Evolutionary conservation across 2,329 filamentous ascomycete genomes (phyloP).

Genomic region (Ceratocystis cacaofunesta): DNA sequence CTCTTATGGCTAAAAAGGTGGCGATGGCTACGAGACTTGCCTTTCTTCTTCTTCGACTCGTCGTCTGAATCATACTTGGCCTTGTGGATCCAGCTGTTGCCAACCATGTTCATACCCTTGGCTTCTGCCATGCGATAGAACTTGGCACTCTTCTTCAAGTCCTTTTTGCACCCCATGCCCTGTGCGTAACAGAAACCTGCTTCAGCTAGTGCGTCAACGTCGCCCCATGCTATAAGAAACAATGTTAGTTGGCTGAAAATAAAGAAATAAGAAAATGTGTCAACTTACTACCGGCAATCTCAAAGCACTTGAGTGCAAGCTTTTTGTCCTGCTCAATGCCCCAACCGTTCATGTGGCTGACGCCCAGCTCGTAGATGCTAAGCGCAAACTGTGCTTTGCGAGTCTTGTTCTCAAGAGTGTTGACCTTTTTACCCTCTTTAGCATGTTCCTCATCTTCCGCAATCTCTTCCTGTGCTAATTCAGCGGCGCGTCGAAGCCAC

Average conservation of each 20-base stretch:
- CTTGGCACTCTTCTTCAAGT: constrained; percentile 81
- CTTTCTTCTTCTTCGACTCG: constrained; percentile 48
- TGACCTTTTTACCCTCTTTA: constrained; percentile 47
- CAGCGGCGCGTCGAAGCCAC: constrained; percentile 85
- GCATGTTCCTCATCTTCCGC: constrained; percentile 60
- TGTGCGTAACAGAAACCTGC: constrained; percentile 93
- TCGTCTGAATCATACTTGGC: constrained; percentile 69
- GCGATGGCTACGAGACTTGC: constrained; percentile 56
- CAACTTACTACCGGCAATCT: constrained; percentile 71
- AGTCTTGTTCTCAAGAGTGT: constrained; percentile 59
- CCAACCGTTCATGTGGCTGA: constrained; percentile 97
- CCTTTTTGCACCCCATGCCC: constrained; percentile 86
- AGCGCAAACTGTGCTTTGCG: constrained; percentile 87
- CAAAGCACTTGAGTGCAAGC: constrained; percentile 81
- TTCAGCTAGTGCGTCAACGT: constrained; percentile 84
- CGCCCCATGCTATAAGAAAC: constrained; percentile 57
- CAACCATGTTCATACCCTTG: constrained; percentile 93
- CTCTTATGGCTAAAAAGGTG: constrained; percentile 49
- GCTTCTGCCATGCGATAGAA: constrained; percentile 83
- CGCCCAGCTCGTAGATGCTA: constrained; percentile 89
- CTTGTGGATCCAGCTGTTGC: constrained; percentile 99
- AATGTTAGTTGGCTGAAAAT: constrained; percentile 18
- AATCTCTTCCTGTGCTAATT: constrained; percentile 67
- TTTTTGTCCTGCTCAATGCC: constrained; percentile 85
- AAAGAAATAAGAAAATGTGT: background rate